Conservation (phyloP, 2,329 filamentous ascomycete genomes). For the Ophiostoma pallidulum region DNA sequence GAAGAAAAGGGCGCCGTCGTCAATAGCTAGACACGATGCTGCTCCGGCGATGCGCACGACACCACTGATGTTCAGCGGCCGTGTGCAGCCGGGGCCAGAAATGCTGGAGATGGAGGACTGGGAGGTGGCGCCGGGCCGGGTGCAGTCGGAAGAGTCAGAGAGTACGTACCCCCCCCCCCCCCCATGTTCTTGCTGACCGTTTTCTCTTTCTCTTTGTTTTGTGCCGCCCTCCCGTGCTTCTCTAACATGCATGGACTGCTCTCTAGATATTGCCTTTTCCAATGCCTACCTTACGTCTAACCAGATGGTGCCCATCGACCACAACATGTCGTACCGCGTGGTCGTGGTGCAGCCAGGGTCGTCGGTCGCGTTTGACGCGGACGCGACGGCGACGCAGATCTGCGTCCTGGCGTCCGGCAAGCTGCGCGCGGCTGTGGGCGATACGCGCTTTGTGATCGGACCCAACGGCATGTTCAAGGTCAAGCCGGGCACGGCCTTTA, state of each 20-base stretch:
- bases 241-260: no score
- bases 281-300: conserved; percentile 24
- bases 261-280: conserved; percentile 25
- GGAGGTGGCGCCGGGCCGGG: conserved; percentile 27
- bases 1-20: not conserved
- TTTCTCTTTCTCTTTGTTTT: not conserved
- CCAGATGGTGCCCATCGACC: conserved; percentile 19
- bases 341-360: conserved; percentile 21
- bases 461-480: conserved; percentile 36
- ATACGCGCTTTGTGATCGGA: conserved; percentile 32
- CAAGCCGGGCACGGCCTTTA: conserved; percentile 28
- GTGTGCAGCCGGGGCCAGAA: conserved; percentile 11
- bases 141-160: conserved; percentile 14
- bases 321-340: conserved; percentile 23
- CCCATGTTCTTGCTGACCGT: not conserved
- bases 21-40: no score
- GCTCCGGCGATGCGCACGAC: no score
- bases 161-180: no score
- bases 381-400: conserved; percentile 17
- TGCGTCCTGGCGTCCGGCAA: conserved; percentile 25
- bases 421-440: conserved; percentile 21
- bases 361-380: conserved; percentile 16
- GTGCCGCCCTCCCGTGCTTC: not conserved
- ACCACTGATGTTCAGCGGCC: conserved; percentile 16
- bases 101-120: conserved; percentile 28